Evolutionary conservation across 345 rosid genomes (phyloP).

Genomic region (Mercurialis annua): DNA sequence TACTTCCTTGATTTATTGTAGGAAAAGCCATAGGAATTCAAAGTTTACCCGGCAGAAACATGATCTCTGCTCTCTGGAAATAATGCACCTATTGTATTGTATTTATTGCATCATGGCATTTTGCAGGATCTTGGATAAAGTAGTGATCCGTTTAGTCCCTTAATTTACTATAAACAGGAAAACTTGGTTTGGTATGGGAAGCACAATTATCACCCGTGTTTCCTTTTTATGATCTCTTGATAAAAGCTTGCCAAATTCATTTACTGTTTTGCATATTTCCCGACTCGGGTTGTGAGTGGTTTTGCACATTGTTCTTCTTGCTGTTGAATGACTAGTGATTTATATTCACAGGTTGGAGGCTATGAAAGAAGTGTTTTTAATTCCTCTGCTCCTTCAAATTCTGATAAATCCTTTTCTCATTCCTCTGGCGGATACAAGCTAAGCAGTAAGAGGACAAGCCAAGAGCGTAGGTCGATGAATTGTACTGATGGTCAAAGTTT

Average conservation of each 20-base stretch:
- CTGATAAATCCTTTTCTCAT: constrained; percentile 41
- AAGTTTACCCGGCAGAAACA: too few species aligned
- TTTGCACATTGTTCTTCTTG: neutral
- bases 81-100: too few species aligned
- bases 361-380: constrained; percentile 37
- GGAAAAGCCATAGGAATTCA: too few species aligned
- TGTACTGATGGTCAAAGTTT: constrained; percentile 25
- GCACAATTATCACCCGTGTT: neutral
- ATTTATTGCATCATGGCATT: too few species aligned
- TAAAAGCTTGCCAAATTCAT: neutral
- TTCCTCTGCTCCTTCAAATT: constrained; percentile 34
- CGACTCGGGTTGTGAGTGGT: constrained; percentile 1
- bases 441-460: constrained; percentile 11
- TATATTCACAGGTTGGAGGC: constrained; percentile 40
- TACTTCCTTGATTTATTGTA: too few species aligned
- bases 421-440: constrained; percentile 23
- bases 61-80: too few species aligned
- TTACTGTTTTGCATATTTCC: neutral
- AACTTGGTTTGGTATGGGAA: neutral
- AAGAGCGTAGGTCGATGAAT: constrained; percentile 18
- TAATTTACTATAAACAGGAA: neutral
- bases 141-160: neutral
- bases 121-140: neutral
- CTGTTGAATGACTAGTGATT: constrained; percentile 7
- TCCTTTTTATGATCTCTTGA: neutral